Conservation (phyloP, 768 basidiomycete species). For the Neoboletus subvelutipes region DNA sequence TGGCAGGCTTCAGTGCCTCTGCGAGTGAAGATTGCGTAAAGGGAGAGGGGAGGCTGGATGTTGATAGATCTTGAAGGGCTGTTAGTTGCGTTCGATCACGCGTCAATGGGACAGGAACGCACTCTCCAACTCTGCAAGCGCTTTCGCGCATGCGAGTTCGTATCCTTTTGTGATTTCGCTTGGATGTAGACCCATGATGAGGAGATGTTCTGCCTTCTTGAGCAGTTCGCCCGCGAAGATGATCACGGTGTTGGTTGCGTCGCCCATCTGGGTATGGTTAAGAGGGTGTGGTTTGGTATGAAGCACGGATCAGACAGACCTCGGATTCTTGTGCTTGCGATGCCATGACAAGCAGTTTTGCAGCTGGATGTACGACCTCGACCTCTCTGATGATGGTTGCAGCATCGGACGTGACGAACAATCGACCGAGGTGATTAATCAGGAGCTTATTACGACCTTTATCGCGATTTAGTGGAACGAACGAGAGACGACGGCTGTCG, state of each 20-base stretch:
- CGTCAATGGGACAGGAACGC: slow-evolving; percentile 42
- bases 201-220: slow-evolving; percentile 87
- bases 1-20: slow-evolving; percentile 81
- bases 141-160: slow-evolving; percentile 85
- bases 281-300: neutral
- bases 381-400: slow-evolving; percentile 98
- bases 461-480: slow-evolving; percentile 6
- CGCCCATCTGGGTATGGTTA: slow-evolving; percentile 74
- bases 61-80: slow-evolving; percentile 58
- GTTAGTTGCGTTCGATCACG: slow-evolving; percentile 15
- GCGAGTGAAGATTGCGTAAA: slow-evolving; percentile 67
- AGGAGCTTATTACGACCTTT: slow-evolving; percentile 94
- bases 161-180: slow-evolving; percentile 95
- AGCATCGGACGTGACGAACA: slow-evolving; percentile 98
- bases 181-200: slow-evolving; percentile 96
- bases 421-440: slow-evolving; percentile 93
- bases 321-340: slow-evolving; percentile 95
- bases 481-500: neutral
- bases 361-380: slow-evolving; percentile 98
- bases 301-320: slow-evolving; percentile 44
- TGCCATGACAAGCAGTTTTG: slow-evolving; percentile 98
- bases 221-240: slow-evolving; percentile 95
- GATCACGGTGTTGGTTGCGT: slow-evolving; percentile 92
- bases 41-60: slow-evolving; percentile 66
- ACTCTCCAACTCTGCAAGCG: slow-evolving; percentile 89